Evolutionary conservation across 1,284 basidiomycete genomes (phyloP).

Genomic region (Apiotrichum gamsii): DNA sequence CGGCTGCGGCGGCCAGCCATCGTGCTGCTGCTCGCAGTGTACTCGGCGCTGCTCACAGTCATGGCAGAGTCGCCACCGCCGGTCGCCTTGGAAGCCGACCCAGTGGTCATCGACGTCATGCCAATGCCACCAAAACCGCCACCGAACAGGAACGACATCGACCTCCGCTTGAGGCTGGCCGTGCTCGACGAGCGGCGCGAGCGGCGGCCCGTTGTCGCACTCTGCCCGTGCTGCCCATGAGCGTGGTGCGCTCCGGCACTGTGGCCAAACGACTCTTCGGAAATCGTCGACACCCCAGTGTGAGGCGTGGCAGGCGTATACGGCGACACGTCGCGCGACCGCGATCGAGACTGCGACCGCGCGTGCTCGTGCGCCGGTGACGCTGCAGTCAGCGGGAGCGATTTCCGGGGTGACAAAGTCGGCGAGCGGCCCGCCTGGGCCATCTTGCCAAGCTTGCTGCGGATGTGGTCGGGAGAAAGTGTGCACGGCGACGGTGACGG

Average conservation of each 20-base stretch:
- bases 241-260: conserved; percentile 7
- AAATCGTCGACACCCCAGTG: conserved; percentile 19
- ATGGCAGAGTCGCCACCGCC: background rate
- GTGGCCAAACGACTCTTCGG: conserved; percentile 29
- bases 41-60: conserved; percentile 6
- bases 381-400: background rate
- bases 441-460: background rate
- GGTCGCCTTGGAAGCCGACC: too few relatives aligned
- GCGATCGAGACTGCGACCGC: background rate
- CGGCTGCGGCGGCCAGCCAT: conserved; percentile 16
- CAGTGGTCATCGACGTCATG: background rate
- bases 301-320: background rate
- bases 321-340: background rate
- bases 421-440: conserved; percentile 5
- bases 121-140: conserved; percentile 17
- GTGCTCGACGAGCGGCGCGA: conserved; percentile 15
- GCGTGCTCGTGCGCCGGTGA: background rate
- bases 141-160: conserved; percentile 39
- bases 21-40: background rate
- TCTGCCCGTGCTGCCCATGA: background rate
- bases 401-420: background rate
- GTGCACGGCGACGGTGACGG: background rate
- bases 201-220: conserved; percentile 7
- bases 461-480: background rate
- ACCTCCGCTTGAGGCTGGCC: conserved; percentile 24